phyloP scores from a whole-genome alignment of 306 rosid species.

The Vachellia pachyceras region DNA sequence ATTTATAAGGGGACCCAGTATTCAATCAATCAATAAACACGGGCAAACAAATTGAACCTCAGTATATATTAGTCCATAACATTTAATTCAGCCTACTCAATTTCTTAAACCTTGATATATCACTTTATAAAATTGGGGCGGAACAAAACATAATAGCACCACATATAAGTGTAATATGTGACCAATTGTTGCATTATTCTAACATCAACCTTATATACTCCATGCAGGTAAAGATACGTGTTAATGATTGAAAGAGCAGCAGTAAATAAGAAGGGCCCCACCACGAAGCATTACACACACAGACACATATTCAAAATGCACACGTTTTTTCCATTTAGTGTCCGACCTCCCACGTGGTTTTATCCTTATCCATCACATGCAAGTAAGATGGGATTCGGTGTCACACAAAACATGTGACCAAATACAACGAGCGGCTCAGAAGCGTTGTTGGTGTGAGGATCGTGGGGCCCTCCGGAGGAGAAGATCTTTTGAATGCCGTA shows the following conservation, averaged over 20 bases:
- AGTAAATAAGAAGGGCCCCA: background rate
- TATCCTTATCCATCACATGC: conserved; percentile 66
- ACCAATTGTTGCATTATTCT: too few relatives aligned
- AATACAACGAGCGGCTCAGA: conserved; percentile 52
- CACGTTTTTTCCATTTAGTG: conserved; percentile 42
- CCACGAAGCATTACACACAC: background rate
- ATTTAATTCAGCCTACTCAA: too few relatives aligned
- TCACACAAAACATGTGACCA: conserved; percentile 67
- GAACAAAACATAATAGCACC: too few relatives aligned
- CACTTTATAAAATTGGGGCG: too few relatives aligned
- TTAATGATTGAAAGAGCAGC: background rate
- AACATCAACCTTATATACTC: too few relatives aligned
- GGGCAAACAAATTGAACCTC: too few relatives aligned
- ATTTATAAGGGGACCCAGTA: too few relatives aligned
- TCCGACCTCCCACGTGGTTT: conserved; percentile 81
- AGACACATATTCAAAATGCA: background rate
- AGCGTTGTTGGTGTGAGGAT: background rate
- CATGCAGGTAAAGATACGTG: background rate
- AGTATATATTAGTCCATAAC: too few relatives aligned
- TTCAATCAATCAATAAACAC: too few relatives aligned
- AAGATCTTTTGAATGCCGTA: conserved; percentile 24
- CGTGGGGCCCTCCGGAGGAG: background rate
- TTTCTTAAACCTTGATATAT: too few relatives aligned
- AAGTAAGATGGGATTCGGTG: conserved; percentile 3
- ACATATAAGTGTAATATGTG: too few relatives aligned